Evolutionary conservation across 768 basidiomycete species (phyloP).

Genomic region (Cyclocybe aegerita): DNA sequence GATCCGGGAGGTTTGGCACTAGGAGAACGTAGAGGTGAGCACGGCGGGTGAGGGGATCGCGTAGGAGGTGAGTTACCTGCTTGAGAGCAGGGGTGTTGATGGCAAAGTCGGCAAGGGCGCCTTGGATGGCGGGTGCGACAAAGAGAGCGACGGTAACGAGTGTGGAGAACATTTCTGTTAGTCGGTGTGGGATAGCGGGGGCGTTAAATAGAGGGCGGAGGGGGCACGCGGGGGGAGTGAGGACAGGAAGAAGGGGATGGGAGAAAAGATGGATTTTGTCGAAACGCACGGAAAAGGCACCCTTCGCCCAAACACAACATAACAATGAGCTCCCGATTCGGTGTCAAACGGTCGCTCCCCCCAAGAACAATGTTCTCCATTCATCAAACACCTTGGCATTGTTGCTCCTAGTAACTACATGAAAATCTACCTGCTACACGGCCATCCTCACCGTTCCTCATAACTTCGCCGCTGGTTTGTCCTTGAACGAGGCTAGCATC

Average conservation of each 20-base stretch:
- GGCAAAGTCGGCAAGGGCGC: conserved; percentile 52
- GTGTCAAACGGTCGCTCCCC: conserved; percentile 5
- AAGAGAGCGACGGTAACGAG: conserved; percentile 75
- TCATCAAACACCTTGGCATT: conserved; percentile 10
- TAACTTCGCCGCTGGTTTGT: conserved; percentile 15
- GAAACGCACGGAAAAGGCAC: conserved; percentile 7
- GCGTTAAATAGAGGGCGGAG: conserved; percentile 27
- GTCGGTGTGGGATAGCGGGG: conserved; percentile 25
- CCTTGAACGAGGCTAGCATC: conserved; percentile 52
- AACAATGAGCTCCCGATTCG: conserved; percentile 6
- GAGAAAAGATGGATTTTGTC: conserved; percentile 4
- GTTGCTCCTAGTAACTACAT: conserved; percentile 9
- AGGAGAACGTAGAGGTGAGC: conserved; percentile 6
- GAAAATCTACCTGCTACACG: conserved; percentile 6
- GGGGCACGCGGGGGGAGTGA: conserved; percentile 24
- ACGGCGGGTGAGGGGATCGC: background rate
- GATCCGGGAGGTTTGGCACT: conserved; percentile 56
- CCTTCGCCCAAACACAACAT: conserved; percentile 8
- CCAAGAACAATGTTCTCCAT: conserved; percentile 6
- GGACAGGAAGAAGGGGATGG: conserved; percentile 23
- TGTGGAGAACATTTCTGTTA: conserved; percentile 71
- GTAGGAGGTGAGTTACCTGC: conserved; percentile 44
- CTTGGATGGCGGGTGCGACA: conserved; percentile 49
- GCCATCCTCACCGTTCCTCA: conserved; percentile 10
- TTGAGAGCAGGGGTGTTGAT: conserved; percentile 50